These are phyloP conservation scores for Didymellaceae sp. DNA, from an alignment of 2,329 filamentous ascomycete species.

Conservation along the genomic window DNA sequence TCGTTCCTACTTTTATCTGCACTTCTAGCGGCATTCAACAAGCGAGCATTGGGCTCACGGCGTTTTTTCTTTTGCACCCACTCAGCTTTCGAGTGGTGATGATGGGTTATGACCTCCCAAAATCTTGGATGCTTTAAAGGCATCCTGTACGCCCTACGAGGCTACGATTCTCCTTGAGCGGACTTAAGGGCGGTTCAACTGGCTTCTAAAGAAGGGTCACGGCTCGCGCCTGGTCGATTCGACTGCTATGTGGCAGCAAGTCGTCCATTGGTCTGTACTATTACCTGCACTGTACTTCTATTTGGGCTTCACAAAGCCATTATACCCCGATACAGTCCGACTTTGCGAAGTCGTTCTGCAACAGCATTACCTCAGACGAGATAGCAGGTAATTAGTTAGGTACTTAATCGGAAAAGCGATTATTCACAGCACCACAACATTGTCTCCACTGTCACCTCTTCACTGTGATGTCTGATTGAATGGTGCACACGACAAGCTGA, in stretches of 20 bases:
- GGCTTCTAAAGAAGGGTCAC: constrained; percentile 40
- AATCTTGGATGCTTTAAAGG: constrained; percentile 44
- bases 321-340: constrained; percentile 41
- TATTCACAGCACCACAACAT: constrained; percentile 19
- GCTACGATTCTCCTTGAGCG: constrained; percentile 48
- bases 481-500: neutral
- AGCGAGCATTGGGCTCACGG: constrained; percentile 41
- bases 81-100: constrained; percentile 27
- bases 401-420: constrained; percentile 47
- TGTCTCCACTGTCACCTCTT: neutral
- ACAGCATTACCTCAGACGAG: constrained; percentile 38
- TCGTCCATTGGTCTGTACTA: constrained; percentile 47
- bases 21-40: constrained; percentile 48
- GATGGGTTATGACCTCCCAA: constrained; percentile 42
- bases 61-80: constrained; percentile 35
- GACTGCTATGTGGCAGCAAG: constrained; percentile 18
- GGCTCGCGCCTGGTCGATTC: constrained; percentile 46
- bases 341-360: constrained; percentile 31
- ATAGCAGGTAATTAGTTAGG: constrained; percentile 42
- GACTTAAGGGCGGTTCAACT: constrained; percentile 38
- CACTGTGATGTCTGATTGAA: neutral
- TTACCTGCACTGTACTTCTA: constrained; percentile 52
- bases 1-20: constrained; percentile 32
- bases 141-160: constrained; percentile 45
- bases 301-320: constrained; percentile 38